A percentile compares a stretch with the other conserved stretches of the same genome.
phyloP scores from a whole-genome alignment of 441 rosid species.

The Rhodomyrtus psidioides region DNA sequence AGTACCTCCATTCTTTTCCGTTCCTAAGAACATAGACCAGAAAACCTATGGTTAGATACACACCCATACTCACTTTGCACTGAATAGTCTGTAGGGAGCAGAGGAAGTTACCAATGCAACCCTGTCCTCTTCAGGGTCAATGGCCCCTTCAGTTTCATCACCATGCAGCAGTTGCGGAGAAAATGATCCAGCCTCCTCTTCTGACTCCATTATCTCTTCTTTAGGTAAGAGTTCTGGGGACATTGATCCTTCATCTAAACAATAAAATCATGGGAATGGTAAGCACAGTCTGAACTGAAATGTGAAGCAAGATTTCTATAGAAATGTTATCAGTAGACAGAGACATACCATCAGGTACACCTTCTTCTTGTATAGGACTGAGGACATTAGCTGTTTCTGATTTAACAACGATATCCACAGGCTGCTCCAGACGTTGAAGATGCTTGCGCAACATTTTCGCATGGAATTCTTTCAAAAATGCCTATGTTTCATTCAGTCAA shows the following conservation, averaged over 20 bases:
- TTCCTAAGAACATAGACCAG: conserved; percentile 34
- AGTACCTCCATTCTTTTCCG: conserved; percentile 48
- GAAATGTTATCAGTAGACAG: not conserved
- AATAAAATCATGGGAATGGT: not conserved
- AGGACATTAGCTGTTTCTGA: conserved; percentile 26
- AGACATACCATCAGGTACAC: conserved; percentile 39
- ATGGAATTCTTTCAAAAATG: conserved; percentile 89
- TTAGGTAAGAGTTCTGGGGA: conserved; percentile 53
- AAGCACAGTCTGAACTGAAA: not conserved
- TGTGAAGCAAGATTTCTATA: not conserved
- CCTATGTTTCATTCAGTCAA: conserved; percentile 36
- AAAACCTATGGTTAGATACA: not conserved
- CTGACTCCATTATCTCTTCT: conserved; percentile 49
- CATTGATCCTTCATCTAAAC: conserved; percentile 41
- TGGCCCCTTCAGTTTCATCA: conserved; percentile 74
- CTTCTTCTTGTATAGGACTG: conserved; percentile 36
- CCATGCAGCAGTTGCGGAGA: conserved; percentile 86
- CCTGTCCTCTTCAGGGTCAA: conserved; percentile 93
- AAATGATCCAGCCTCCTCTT: conserved; percentile 76
- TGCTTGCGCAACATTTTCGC: conserved; percentile 72
- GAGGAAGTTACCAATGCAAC: conserved; percentile 53
- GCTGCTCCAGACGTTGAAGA: conserved; percentile 73
- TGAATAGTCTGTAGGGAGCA: not conserved
- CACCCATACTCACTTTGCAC: not conserved
- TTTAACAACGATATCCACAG: conserved; percentile 37